Conservation (phyloP, 2,329 filamentous ascomycete species). For the Colletotrichum truncatum region DNA sequence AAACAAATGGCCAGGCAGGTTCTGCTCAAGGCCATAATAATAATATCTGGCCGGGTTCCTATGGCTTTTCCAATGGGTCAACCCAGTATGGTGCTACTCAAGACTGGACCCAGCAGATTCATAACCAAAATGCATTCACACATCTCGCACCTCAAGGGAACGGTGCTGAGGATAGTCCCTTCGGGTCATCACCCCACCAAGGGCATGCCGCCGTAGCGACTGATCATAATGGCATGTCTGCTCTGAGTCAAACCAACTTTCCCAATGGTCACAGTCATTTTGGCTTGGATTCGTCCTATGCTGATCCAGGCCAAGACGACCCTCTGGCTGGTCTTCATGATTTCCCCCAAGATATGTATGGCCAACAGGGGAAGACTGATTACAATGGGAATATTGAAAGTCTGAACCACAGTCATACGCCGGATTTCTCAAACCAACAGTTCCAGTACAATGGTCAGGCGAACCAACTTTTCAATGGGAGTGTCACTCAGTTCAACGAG, state of each 20-base stretch:
- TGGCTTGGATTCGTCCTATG: constrained; percentile 34
- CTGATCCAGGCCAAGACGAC: constrained; percentile 43
- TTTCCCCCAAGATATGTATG: constrained; percentile 48
- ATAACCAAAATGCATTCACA: constrained; percentile 42
- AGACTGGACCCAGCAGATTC: constrained; percentile 47
- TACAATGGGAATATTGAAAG: constrained; percentile 39
- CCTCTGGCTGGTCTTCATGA: constrained; percentile 48
- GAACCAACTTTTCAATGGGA: constrained; percentile 42
- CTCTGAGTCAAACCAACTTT: constrained; percentile 23
- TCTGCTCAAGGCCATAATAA: constrained; percentile 30
- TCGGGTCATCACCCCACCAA: constrained; percentile 27
- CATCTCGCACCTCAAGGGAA: constrained; percentile 46
- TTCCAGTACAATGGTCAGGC: constrained; percentile 44
- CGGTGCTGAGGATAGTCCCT: constrained; percentile 35
- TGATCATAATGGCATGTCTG: constrained; percentile 10
- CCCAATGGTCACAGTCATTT: constrained; percentile 26
- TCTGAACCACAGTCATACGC: constrained; percentile 42
- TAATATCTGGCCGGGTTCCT: constrained; percentile 27
- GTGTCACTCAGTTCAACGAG: constrained; percentile 43
- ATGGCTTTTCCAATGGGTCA: constrained; percentile 16
- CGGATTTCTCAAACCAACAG: constrained; percentile 42
- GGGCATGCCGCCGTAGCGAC: constrained; percentile 21
- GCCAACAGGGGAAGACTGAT: constrained; percentile 44
- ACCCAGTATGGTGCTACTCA: constrained; percentile 48
- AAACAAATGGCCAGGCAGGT: constrained; percentile 27